These are phyloP conservation scores for Beauveria sp. DNA, from an alignment of 2,329 filamentous ascomycete species.

Conservation along the genomic window DNA sequence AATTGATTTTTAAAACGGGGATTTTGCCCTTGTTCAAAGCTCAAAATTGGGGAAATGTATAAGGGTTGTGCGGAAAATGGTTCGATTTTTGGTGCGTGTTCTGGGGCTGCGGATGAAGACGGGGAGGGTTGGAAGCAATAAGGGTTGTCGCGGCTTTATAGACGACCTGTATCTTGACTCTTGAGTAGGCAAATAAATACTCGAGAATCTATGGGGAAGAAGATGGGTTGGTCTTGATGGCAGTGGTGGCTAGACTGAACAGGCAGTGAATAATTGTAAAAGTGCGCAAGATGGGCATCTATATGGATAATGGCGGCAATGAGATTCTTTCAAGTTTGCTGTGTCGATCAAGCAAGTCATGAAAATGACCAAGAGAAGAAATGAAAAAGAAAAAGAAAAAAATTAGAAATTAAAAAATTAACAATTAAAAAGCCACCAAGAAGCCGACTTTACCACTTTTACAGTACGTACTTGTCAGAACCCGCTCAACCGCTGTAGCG, in stretches of 20 bases:
- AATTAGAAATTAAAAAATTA: background rate
- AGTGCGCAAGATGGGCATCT: too few species aligned
- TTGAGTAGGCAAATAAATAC: too few species aligned
- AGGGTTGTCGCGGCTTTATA: background rate
- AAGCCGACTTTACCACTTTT: background rate
- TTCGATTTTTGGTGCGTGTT: background rate
- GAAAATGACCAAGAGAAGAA: background rate
- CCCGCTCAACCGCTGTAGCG: too few species aligned
- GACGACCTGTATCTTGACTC: too few species aligned
- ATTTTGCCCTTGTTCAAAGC: background rate
- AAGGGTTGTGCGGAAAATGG: background rate
- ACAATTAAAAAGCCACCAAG: background rate
- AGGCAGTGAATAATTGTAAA: too few species aligned
- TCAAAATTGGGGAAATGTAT: background rate
- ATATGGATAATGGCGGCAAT: too few species aligned
- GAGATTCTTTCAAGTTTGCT: too few species aligned
- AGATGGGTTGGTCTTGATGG: too few species aligned
- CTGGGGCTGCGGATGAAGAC: background rate
- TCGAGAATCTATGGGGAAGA: too few species aligned
- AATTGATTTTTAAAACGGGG: background rate
- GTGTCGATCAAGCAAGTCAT: too few species aligned
- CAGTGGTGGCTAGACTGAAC: too few species aligned
- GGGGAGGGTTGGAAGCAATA: background rate
- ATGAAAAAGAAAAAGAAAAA: background rate
- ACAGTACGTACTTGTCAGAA: too few species aligned